Base-by-base conservation (phyloP, 177 flowering plant species). In the Tripterygium wilfordii region DNA sequence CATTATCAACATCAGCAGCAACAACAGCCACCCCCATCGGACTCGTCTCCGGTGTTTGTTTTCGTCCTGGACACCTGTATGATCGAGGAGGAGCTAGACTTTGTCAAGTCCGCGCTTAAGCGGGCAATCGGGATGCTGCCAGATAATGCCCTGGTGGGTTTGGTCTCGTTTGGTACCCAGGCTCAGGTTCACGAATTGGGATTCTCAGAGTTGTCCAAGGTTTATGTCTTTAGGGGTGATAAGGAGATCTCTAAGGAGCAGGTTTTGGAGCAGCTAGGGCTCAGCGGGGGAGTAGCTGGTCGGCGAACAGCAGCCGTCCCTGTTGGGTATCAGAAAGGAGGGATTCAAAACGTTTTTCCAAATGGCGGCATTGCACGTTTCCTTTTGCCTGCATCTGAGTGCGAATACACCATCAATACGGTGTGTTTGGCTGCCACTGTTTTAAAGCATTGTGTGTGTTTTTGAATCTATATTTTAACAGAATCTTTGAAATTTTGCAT, bases 111-210 rank as follows among this genome's bases (percentile, higher is more conserved):
- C 8, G 96, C 80, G 8, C 43, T 91, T 19, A 61, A 70, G 36
- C 78, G 63, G 60, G 96, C 95, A 6, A 53, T 91, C 18, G 88
- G 88, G 12, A 53, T 88, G 54, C 54, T 91, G 45, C 96, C 96
- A 1, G 98, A 91, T 0, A 72, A 85, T 35, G 96, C 96, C 0
- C 67, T 78, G 2, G 95, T 91, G 2, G 98, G 98, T 17, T 81
- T 91, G 27, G 58, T 91, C 0, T 72, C 95, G 15, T 91, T 71
- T 54, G 98, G 98, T 38, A 91, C 96, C 4, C 98, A 88, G 72
- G 96, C 88, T 30, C 96, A 91, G 67, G 98, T 91, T 45, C 88
- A 91, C 41, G 98, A 91, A 42, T 54, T 91, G 45, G 98, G 96
- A 16, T 91, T 83, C 63, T 53, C 88, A 15, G 98, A 91, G 35